Evolutionary conservation across 257 asterid species (phyloP).

Genomic region (Oldenlandia corymbosa): DNA sequence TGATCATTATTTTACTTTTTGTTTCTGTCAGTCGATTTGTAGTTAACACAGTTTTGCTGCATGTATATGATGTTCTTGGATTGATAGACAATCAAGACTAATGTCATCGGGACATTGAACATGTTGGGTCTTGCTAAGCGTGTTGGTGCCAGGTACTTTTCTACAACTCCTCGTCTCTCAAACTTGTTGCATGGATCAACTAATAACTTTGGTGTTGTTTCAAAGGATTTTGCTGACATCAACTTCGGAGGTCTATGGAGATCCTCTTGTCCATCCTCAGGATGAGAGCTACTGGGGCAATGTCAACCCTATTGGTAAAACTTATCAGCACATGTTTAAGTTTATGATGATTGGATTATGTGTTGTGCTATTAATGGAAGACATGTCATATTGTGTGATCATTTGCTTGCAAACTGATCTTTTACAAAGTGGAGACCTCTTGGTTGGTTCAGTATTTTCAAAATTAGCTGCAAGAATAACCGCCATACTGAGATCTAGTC

Average conservation of each 20-base stretch:
- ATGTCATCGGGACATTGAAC: conserved; percentile 89
- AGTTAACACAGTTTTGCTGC: conserved; percentile 5
- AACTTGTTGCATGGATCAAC: not conserved
- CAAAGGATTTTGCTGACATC: conserved; percentile 87
- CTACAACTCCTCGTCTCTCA: not conserved
- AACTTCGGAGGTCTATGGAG: conserved; percentile 95
- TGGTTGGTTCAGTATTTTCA: not conserved
- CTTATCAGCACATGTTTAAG: not conserved
- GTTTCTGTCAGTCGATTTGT: not conserved
- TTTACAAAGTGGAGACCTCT: not conserved
- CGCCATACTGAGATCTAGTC: not conserved
- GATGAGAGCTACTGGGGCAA: conserved; percentile 98
- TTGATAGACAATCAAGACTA: conserved; percentile 87
- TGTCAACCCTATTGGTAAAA: conserved; percentile 88
- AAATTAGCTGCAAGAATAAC: not conserved
- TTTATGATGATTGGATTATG: not conserved
- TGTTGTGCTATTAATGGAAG: not conserved
- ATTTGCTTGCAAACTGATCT: not conserved
- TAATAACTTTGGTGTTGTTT: conserved; percentile 6
- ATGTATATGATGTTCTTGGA: not conserved
- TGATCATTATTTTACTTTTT: not conserved
- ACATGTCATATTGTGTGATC: not conserved
- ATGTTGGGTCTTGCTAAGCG: conserved; percentile 99
- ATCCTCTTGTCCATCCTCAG: conserved; percentile 94
- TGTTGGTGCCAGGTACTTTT: conserved; percentile 83